Conservation (phyloP, 2,329 filamentous ascomycete genomes). For the Scytalidium lignicola region DNA sequence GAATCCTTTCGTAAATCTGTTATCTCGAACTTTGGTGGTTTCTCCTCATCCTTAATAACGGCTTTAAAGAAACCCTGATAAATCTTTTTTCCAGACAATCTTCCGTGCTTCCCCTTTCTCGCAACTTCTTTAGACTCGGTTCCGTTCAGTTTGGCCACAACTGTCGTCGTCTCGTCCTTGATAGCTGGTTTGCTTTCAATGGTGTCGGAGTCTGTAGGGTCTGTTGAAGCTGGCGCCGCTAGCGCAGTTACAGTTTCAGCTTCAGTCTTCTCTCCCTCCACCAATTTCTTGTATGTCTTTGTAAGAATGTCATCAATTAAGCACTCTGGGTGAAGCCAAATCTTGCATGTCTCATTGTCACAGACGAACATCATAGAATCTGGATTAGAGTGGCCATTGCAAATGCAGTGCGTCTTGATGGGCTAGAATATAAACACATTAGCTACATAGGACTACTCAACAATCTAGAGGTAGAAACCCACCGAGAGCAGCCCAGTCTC, state of each 20-base stretch:
- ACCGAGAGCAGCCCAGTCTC: conserved; percentile 27
- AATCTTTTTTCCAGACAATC: not conserved
- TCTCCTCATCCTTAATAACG: conserved; percentile 1
- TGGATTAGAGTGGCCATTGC: conserved; percentile 30
- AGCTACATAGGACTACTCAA: not conserved
- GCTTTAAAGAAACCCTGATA: conserved; percentile 6
- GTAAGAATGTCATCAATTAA: conserved; percentile 26
- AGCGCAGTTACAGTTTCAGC: conserved; percentile 3
- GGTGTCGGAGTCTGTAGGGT: not conserved
- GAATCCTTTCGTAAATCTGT: conserved; percentile 15
- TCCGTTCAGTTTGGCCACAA: conserved; percentile 14
- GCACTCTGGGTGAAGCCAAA: conserved; percentile 32
- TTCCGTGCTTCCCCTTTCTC: conserved; percentile 1
- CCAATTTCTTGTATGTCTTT: conserved; percentile 18
- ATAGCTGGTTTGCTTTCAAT: conserved; percentile 8
- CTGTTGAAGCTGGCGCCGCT: not conserved
- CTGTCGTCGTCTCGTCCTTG: conserved; percentile 12
- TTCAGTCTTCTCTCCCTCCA: conserved; percentile 1
- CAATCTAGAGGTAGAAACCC: conserved; percentile 9
- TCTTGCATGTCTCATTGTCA: conserved; percentile 25
- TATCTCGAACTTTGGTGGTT: conserved; percentile 14
- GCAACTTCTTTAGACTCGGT: conserved; percentile 15
- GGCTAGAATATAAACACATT: conserved; percentile 10
- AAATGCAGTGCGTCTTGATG: conserved; percentile 31
- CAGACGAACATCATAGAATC: conserved; percentile 30